Evolutionary conservation across 352 stramenopile species (phyloP).

Genomic region (Phytophthora fragariae): DNA sequence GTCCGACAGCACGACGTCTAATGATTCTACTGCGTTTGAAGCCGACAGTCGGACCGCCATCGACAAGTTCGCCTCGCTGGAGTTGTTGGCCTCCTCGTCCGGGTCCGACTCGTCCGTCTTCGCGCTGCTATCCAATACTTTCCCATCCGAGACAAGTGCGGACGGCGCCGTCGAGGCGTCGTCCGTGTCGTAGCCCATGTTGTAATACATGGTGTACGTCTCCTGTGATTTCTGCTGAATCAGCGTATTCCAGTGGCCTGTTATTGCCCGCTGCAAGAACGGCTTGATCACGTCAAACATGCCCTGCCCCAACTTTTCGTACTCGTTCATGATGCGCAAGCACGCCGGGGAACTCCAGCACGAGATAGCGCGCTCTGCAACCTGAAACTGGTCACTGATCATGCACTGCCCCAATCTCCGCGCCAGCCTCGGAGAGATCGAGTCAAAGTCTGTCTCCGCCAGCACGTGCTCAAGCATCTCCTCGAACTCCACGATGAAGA

Average conservation of each 20-base stretch:
- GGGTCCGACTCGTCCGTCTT: constrained; percentile 69
- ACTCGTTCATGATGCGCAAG: constrained; percentile 91
- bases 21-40: constrained; percentile 48
- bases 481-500: constrained; percentile 91
- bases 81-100: constrained; percentile 51
- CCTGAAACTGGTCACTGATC: constrained; percentile 87
- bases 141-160: constrained; percentile 40
- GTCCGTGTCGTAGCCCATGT: constrained; percentile 90
- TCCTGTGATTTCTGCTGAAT: constrained; percentile 89
- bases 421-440: constrained; percentile 64
- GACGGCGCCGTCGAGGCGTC: constrained; percentile 47
- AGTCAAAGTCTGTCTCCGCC: constrained; percentile 78
- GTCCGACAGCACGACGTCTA: constrained; percentile 57
- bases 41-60: constrained; percentile 44
- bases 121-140: constrained; percentile 55
- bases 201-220: constrained; percentile 91
- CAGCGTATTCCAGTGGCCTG: constrained; percentile 81
- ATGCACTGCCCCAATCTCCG: constrained; percentile 78
- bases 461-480: constrained; percentile 91
- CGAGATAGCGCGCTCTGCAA: constrained; percentile 84
- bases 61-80: constrained; percentile 39
- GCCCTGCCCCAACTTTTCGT: constrained; percentile 84
- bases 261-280: constrained; percentile 59
- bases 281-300: constrained; percentile 90
- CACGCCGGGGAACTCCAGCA: constrained; percentile 84